Percentiles rank a stretch among this genome's conserved stretches.
phyloP scores from a whole-genome alignment of 495 filamentous ascomycete genomes.

The Ascobolus immersus region DNA sequence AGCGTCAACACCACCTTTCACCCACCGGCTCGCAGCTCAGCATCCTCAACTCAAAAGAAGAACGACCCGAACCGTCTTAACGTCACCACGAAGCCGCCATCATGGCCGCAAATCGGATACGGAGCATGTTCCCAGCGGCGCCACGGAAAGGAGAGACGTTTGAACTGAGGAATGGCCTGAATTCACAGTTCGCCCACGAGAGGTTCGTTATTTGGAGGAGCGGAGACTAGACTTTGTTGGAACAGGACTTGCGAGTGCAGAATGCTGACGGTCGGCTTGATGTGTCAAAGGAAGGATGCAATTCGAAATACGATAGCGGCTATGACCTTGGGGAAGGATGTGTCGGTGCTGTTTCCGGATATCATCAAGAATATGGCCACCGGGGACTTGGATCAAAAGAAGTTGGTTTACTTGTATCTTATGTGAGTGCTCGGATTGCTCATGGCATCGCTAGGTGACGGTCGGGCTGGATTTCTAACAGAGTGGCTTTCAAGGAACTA shows the following conservation, averaged over 20 bases:
- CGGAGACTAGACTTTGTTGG: neutral
- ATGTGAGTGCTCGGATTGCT: conserved; percentile 35
- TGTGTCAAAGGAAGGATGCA: conserved; percentile 51
- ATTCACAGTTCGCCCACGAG: conserved; percentile 98
- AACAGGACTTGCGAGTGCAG: too few relatives aligned
- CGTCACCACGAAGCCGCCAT: conserved; percentile 16
- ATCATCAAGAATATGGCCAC: conserved; percentile 98
- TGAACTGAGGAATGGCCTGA: conserved; percentile 84
- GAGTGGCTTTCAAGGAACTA: conserved; percentile 49
- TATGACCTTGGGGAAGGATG: conserved; percentile 97
- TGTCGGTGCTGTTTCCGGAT: conserved; percentile 90
- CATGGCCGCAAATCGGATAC: conserved; percentile 91
- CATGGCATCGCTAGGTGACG: conserved; percentile 9
- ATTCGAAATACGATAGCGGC: conserved; percentile 99
- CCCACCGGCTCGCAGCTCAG: neutral
- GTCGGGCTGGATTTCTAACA: neutral
- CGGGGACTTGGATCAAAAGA: conserved; percentile 88
- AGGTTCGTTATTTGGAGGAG: conserved; percentile 24
- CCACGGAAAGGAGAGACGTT: conserved; percentile 96
- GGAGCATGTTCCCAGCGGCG: conserved; percentile 61
- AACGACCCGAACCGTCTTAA: conserved; percentile 6
- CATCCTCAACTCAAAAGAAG: neutral
- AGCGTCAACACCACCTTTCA: conserved; percentile 1
- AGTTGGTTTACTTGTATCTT: conserved; percentile 93
- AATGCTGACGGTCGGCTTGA: conserved; percentile 13